Evolutionary conservation across 352 stramenopile genomes (phyloP).

Genomic region (Globisporangium perplexum): DNA sequence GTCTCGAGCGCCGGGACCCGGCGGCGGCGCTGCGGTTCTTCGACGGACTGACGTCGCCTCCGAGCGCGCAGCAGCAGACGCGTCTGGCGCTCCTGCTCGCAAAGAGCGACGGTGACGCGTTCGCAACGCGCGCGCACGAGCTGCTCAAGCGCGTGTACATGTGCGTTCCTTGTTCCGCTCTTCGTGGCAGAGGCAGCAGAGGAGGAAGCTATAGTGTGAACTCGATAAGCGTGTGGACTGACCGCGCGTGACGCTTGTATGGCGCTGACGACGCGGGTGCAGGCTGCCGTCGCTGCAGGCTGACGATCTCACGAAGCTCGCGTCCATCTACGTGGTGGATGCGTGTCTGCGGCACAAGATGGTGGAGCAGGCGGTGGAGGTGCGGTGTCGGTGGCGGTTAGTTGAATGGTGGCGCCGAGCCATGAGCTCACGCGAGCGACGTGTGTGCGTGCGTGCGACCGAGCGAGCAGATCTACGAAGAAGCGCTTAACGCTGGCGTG

Average conservation of each 20-base stretch:
- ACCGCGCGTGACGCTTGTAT: too few species aligned
- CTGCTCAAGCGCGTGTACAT: conserved; percentile 29
- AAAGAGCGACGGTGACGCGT: conserved; percentile 32
- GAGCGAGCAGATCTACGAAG: conserved; percentile 30
- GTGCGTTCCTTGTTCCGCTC: background rate
- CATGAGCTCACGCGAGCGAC: too few species aligned
- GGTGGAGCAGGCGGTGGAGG: conserved; percentile 39
- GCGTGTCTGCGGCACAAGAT: conserved; percentile 44
- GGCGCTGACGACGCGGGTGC: background rate
- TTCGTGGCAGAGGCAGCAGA: too few species aligned
- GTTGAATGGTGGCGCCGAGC: too few species aligned
- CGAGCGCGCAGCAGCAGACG: conserved; percentile 31
- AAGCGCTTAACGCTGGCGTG: conserved; percentile 34
- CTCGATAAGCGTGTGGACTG: too few species aligned
- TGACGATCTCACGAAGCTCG: conserved; percentile 62
- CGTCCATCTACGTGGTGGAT: conserved; percentile 63
- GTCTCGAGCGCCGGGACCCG: conserved; percentile 23
- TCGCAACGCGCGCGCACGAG: conserved; percentile 21
- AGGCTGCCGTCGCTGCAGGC: conserved; percentile 27
- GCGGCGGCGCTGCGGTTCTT: conserved; percentile 40
- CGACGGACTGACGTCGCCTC: conserved; percentile 31
- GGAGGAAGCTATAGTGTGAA: too few species aligned
- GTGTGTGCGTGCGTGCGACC: background rate
- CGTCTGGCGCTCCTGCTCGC: conserved; percentile 58
- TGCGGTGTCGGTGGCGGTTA: conserved; percentile 1